Evolutionary conservation across 331 rosid genomes (phyloP), one percentile per base, ranked within the genome.

Genomic region (Erythrophleum ivorense): DNA sequence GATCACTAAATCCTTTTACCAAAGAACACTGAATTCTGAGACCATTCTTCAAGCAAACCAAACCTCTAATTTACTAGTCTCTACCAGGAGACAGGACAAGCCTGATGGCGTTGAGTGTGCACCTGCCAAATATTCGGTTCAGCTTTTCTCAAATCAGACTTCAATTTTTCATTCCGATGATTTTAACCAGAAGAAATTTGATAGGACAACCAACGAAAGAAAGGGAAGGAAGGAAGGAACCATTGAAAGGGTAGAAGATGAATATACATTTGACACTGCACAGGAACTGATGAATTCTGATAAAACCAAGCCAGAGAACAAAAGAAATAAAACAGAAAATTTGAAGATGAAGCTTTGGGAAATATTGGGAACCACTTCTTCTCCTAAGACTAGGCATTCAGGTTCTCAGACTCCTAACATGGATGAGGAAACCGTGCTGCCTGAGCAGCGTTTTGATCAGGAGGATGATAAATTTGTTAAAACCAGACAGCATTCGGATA

Each of bases 341-440:
- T 88, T 96, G 87, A 94, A 88, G 86, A 81, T 81, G 92, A 96
- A 89, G 86, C 99, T 96, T 52, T 84, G 92, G 85, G 92, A 93
- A 86, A 92, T 96, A 86, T 59, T 96, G 82, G 97, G 92, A 80
- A 83, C 92, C 50, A 81, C 84, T 81, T 79, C 96, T 86, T 84
- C 91, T 50, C 91, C 94, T 55, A 87, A 88, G 67, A 78, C 71
- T 55, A 85, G 83, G 77, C 69, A 48, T 73, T 73, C 88, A 33
- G 83, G 83, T 76, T 88, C 92, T 85, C 87, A 71, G 55, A 76
- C 83, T 46, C 80, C 9, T 57, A 88, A 81, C 65, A 77, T 67
- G 65, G 88, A 72, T 62, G 85, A 54, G 77, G 87, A 80, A 68
- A 58, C 71, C 59, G 78, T 82, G 68, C 66, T 77, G 36, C 71